phyloP scores from a whole-genome alignment of 1,284 basidiomycete genomes.

The Sphaerobolus stellatus region DNA sequence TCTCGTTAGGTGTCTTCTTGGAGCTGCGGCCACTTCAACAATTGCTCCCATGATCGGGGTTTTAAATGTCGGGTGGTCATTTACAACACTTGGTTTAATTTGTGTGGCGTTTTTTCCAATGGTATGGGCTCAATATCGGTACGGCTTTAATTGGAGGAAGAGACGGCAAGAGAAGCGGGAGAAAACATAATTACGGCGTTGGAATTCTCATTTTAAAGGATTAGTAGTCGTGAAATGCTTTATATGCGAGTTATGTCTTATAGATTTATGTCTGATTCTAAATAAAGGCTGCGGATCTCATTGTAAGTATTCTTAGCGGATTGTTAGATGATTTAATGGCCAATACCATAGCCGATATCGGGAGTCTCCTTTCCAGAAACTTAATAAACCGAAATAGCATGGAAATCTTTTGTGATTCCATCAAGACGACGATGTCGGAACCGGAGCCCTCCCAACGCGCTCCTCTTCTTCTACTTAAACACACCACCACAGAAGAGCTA shows the following conservation, averaged over 20 bases:
- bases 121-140: neutral
- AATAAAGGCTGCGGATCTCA: neutral
- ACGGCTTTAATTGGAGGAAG: neutral
- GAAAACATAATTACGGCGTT: neutral
- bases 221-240: neutral
- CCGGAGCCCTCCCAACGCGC: too few relatives aligned
- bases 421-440: too few relatives aligned
- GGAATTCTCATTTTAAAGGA: too few relatives aligned
- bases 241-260: neutral
- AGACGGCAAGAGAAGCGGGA: neutral
- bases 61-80: neutral
- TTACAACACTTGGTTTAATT: constrained; percentile 1
- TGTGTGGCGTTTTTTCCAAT: neutral
- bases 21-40: neutral
- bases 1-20: neutral
- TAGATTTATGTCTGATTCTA: neutral
- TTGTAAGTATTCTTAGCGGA: neutral
- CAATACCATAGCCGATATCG: neutral
- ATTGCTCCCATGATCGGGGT: neutral
- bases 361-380: neutral
- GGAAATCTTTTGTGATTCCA: too few relatives aligned
- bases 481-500: too few relatives aligned
- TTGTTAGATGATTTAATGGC: too few relatives aligned
- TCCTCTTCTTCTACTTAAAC: too few relatives aligned
- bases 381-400: too few relatives aligned